Evolutionary conservation across 2,329 filamentous ascomycete genomes (phyloP), one percentile per base, ranked within the genome.

Genomic region (Fusarium heterosporum): DNA sequence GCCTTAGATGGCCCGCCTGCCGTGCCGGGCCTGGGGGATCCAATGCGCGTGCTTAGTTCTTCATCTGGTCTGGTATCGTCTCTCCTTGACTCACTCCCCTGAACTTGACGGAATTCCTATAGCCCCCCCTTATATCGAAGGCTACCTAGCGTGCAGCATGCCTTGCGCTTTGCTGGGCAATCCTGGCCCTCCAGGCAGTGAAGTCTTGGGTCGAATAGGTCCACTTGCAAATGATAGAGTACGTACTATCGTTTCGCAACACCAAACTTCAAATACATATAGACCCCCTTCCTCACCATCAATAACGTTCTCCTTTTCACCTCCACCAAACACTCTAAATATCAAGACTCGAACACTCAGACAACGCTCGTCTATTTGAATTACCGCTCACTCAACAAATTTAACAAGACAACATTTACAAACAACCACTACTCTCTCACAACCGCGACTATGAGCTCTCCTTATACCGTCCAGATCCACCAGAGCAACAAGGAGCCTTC

Each of bases 381-480:
- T 41, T 28, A 45, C n/a, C 48, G 30, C 26, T n/a, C 50, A 62
- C 52, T 43, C 30, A 46, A 46, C 54, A 51, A 65, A 57, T 10
- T 40, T 30, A 47, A 36, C 52, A 39, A 22, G 49, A 36, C 55
- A 55, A 56, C 25, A 36, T 36, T 45, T 34, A 49, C 32, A 50
- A 61, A 53, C 48, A 55, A 52, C 51, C 39, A 46, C 47, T 47
- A 49, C 34, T 50, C 51, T 39, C 51, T 34, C 19, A 59, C 57
- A 64, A 61, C 70, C 40, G 32, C 62, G 64, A 71, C 38, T 65
- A 74, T 77, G 72, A 66, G 64, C 59, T 63, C 64, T 48, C 66
- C 64, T 43, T 71, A 74, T 66, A 64, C 63, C 39, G 73, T 76
- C 48, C 67, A 78, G 53, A 70, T 79, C 56, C 78, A 78, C 66